These are phyloP conservation scores for Ajuga reptans DNA, from an alignment of 305 asterid species.

Conservation along the genomic window DNA sequence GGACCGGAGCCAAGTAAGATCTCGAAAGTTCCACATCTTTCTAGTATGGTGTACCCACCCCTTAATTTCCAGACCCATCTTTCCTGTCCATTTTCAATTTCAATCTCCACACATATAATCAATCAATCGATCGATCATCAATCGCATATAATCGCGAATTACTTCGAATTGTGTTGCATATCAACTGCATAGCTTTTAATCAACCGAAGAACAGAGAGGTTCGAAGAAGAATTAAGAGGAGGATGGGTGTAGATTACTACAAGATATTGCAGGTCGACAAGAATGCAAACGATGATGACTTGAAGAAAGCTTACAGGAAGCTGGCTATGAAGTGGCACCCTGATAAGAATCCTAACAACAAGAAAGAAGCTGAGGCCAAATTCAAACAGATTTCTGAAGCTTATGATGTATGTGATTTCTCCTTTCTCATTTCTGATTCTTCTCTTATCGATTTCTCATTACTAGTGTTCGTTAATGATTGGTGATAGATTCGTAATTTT, in stretches of 20 bases:
- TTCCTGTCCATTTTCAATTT: not conserved
- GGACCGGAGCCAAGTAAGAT: constrained; percentile 1
- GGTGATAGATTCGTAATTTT: not conserved
- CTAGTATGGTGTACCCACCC: constrained; percentile 12
- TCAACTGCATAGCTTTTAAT: not conserved
- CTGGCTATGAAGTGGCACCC: constrained; percentile 95
- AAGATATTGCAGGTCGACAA: constrained; percentile 63
- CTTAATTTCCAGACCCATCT: constrained; percentile 41
- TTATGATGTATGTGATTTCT: constrained; percentile 47
- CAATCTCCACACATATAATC: not conserved
- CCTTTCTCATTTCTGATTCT: not conserved
- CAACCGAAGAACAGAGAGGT: not conserved
- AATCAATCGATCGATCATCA: not conserved
- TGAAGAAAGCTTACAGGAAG: constrained; percentile 83
- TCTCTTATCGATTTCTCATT: not conserved
- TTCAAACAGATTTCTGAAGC: constrained; percentile 92
- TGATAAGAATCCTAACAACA: constrained; percentile 72
- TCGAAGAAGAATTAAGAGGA: not conserved
- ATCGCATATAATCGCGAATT: not conserved
- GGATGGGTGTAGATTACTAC: constrained; percentile 81
- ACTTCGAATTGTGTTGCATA: not conserved
- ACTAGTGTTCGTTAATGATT: not conserved
- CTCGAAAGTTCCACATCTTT: constrained; percentile 48
- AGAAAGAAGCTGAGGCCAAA: constrained; percentile 84
- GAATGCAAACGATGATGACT: constrained; percentile 70